A percentile compares a stretch with the other conserved stretches of the same genome.
These are phyloP conservation scores for thale cress (Arabidopsis thaliana) DNA, from an alignment of 345 rosid genomes.

Conservation along the genomic window TAIR10.1 NC_003076.8:19273001-19273500, in stretches of 20 bases:
- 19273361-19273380: slow-evolving; percentile 23
- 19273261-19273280: slow-evolving; percentile 3
- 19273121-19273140: background rate
- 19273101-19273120: background rate
- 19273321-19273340: background rate
- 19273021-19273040: slow-evolving; percentile 1
- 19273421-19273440: slow-evolving; percentile 42
- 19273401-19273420: slow-evolving; percentile 21
- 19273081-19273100: slow-evolving; percentile 11
- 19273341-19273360: background rate
- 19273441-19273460: background rate
- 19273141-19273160: slow-evolving; percentile 12
- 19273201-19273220: slow-evolving; percentile 30
- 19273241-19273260: slow-evolving; percentile 14
- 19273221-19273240: slow-evolving; percentile 37
- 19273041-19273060: slow-evolving; percentile 27
- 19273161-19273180: slow-evolving; percentile 28
- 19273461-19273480: background rate
- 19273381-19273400: slow-evolving; percentile 22
- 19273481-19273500: background rate
- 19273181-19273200: slow-evolving; percentile 37
- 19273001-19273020: background rate
- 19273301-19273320: too few relatives aligned
- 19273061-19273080: slow-evolving; percentile 31
- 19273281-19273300: background rate